A percentile compares a stretch with the other conserved stretches of the same genome.
These are phyloP conservation scores for Chrysoporthe deuterocubensis DNA, from an alignment of 2,329 filamentous ascomycete genomes.

Conservation along the genomic window DNA sequence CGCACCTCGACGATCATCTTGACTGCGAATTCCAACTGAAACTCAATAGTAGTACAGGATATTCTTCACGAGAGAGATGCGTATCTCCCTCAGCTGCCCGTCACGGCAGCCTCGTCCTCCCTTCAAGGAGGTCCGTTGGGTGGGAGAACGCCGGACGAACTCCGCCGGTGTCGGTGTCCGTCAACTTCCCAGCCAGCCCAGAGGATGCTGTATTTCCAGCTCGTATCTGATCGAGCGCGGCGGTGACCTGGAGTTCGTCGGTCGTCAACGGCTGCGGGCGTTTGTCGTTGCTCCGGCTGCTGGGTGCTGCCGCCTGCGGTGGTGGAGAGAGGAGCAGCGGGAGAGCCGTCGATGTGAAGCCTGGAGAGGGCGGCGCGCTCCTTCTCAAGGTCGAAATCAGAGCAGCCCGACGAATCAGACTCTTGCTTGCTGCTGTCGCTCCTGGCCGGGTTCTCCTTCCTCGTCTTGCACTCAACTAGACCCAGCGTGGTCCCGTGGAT, in stretches of 20 bases:
- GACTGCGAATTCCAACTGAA: slow-evolving; percentile 2
- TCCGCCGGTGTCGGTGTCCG: background rate
- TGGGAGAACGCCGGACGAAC: background rate
- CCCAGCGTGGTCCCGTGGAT: background rate
- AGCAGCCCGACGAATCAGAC: background rate
- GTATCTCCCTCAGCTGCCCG: slow-evolving; percentile 18
- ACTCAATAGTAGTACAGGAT: slow-evolving; percentile 7
- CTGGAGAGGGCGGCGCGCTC: background rate
- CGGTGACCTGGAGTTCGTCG: background rate
- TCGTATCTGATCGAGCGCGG: background rate
- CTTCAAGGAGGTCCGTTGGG: background rate
- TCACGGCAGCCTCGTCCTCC: slow-evolving; percentile 3
- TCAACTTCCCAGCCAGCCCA: slow-evolving; percentile 3
- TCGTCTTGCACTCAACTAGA: background rate
- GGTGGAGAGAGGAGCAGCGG: background rate
- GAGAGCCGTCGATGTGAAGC: background rate
- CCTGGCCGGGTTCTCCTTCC: background rate
- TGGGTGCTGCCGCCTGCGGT: background rate
- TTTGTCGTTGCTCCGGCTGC: background rate
- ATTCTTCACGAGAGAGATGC: slow-evolving; percentile 6
- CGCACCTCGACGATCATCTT: slow-evolving; percentile 45
- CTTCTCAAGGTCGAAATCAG: background rate
- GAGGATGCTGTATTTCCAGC: slow-evolving; percentile 1
- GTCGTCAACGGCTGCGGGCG: background rate
- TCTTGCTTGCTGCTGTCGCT: background rate